Evolutionary conservation across 1,284 basidiomycete genomes (phyloP).

Genomic region (Bjerkandera adusta): DNA sequence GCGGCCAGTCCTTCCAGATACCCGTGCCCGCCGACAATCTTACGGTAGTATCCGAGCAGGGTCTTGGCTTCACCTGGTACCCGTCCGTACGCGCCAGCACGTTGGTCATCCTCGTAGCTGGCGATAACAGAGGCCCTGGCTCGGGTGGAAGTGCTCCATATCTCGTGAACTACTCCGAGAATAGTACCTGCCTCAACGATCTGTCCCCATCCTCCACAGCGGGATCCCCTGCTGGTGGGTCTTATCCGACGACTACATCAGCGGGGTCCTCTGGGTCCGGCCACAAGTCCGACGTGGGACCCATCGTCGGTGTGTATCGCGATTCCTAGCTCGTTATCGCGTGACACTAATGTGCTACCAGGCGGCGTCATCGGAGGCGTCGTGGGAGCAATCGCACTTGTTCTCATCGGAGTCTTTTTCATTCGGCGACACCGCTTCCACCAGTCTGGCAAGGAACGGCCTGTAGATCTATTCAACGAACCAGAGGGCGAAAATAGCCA

Average conservation of each 20-base stretch:
- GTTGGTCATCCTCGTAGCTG: conserved; percentile 60
- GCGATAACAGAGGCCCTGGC: conserved; percentile 64
- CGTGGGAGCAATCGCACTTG: conserved; percentile 41
- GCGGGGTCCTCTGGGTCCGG: conserved; percentile 19
- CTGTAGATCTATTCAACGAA: conserved; percentile 62
- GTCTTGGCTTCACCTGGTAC: conserved; percentile 68
- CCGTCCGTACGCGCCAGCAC: conserved; percentile 62
- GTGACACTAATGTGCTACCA: conserved; percentile 14
- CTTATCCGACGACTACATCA: conserved; percentile 57
- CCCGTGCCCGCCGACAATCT: conserved; percentile 38
- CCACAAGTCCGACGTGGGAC: conserved; percentile 40
- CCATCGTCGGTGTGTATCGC: conserved; percentile 51
- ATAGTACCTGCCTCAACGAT: conserved; percentile 52
- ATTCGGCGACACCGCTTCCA: conserved; percentile 43
- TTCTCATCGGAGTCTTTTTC: conserved; percentile 49
- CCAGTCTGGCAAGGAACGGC: conserved; percentile 46
- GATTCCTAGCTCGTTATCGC: background rate
- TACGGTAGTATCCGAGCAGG: conserved; percentile 41
- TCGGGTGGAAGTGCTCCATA: conserved; percentile 61
- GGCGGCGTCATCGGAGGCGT: conserved; percentile 68
- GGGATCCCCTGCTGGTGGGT: conserved; percentile 72
- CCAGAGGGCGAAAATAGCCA: conserved; percentile 52
- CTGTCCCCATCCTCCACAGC: conserved; percentile 72
- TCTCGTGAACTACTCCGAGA: conserved; percentile 48
- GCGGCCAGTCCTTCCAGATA: conserved; percentile 70